Base-by-base conservation (phyloP, 2,329 filamentous ascomycete genomes). In the Ambrosiella cleistominuta region DNA sequence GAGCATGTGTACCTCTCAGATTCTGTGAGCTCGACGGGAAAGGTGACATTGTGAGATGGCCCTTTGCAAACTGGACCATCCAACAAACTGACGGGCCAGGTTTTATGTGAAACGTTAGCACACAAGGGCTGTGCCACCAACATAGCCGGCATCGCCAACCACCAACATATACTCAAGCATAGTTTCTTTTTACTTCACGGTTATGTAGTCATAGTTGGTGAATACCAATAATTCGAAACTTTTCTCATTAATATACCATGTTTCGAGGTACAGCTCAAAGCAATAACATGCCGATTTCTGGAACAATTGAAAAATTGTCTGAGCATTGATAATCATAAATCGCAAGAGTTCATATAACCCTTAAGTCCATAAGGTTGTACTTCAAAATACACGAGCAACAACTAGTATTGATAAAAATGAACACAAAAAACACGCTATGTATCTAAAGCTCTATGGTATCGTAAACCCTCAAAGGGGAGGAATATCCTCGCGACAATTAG, bases 401-500 rank as follows among this genome's bases (percentile, higher is more conserved):
- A 42, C 6, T 42, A 9, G 6, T 12, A 42, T 11, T 12, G n/a
- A 27, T 17, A 45, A 49, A 53, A 17, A 27, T 17, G 39, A 37
- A 52, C 38, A 42, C 9, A 47, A 52, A 56, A 7, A 50, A 13
- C 27, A 55, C 38, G 37, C 40, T 44, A 42, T 56, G 52, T 57
- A 58, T 12, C 11, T 15, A 47, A 13, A 12, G 27, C 13, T 51
- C 47, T 35, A 51, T 51, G 47, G 19, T 51, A 44, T 19, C 47
- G 11, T 19, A 11, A 35, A 27, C 15, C 17, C 35, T 72, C 76
- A 96, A 67, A 95, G 70, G 49, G 90, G 88, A 56, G 91, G 91
- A 65, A 97, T 70, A 60, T 86, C 84, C 72, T 96, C 90, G 64
- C 93, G 78, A 70, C 93, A 97, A 63, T 95, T 96, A 0, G 93